Conservation (phyloP, 192 early-diverging fungal species). For the Gigaspora rosea region DNA sequence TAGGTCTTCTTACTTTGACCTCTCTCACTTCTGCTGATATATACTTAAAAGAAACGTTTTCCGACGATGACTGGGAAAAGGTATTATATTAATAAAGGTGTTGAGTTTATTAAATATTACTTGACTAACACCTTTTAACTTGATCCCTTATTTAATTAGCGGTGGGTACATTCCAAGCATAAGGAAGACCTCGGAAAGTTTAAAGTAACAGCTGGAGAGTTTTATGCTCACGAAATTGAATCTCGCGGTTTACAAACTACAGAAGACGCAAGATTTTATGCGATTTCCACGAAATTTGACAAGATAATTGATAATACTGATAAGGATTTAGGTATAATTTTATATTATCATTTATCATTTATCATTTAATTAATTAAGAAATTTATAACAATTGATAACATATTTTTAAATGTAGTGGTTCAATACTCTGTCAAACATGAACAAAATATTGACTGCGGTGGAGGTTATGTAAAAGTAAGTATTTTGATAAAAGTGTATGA, state of each 20-base stretch:
- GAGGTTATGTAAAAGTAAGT: constrained; percentile 79
- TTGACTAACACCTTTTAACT: too few relatives aligned
- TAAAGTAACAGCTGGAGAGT: constrained; percentile 72
- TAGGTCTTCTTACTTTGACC: neutral
- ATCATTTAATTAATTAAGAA: neutral
- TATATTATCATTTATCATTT: neutral
- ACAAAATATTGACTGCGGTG: constrained; percentile 87
- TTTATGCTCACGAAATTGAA: constrained; percentile 69
- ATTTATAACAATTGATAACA: neutral
- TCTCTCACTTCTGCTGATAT: constrained; percentile 53
- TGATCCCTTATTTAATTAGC: constrained; percentile 38
- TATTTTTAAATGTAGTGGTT: constrained; percentile 52
- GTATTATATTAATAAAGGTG: constrained; percentile 33
- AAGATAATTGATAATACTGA: constrained; percentile 77
- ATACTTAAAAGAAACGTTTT: constrained; percentile 89
- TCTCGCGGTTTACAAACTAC: constrained; percentile 75
- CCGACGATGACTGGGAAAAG: constrained; percentile 57
- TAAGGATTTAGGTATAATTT: constrained; percentile 55
- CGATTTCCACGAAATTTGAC: constrained; percentile 73
- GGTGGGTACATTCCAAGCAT: constrained; percentile 70
- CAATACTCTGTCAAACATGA: constrained; percentile 95
- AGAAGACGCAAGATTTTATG: constrained; percentile 85
- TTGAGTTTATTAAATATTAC: neutral
- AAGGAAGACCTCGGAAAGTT: constrained; percentile 75
- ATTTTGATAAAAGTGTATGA: neutral